phyloP scores from a whole-genome alignment of 2,329 filamentous ascomycete genomes.

The Coniella vitis region DNA sequence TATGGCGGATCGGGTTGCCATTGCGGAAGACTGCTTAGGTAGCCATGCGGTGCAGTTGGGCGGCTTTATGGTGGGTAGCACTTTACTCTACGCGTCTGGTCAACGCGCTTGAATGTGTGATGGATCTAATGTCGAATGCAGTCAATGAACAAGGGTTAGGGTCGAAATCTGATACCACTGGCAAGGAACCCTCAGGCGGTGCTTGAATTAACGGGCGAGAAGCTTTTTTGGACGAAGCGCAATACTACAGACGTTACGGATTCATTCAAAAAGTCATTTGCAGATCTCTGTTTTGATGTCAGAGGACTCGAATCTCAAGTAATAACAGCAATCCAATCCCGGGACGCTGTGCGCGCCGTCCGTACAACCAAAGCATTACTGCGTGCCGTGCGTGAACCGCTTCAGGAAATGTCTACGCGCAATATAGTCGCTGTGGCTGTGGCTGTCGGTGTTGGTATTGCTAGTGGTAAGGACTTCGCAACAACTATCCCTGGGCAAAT shows the following conservation, averaged over 20 bases:
- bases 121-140: not conserved
- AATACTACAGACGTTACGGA: too few relatives aligned
- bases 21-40: not conserved
- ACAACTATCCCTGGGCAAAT: not conserved
- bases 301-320: too few relatives aligned
- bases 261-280: too few relatives aligned
- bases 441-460: conserved; percentile 16
- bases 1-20: conserved; percentile 1
- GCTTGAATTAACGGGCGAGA: too few relatives aligned
- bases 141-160: not conserved
- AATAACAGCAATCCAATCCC: too few relatives aligned
- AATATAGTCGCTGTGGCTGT: conserved; percentile 7
- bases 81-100: not conserved
- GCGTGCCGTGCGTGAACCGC: too few relatives aligned
- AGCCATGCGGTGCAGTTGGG: not conserved
- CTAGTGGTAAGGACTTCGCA: conserved; percentile 17
- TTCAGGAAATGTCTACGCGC: conserved; percentile 11
- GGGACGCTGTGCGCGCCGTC: too few relatives aligned
- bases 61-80: not conserved
- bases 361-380: too few relatives aligned
- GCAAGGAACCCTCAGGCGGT: too few relatives aligned
- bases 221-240: too few relatives aligned
- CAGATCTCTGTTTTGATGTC: too few relatives aligned
- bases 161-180: not conserved
- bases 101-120: not conserved